Evolutionary conservation across 2,329 filamentous ascomycete species (phyloP), one percentile per base, ranked within the genome.

Genomic region (Clonostachys sp.): DNA sequence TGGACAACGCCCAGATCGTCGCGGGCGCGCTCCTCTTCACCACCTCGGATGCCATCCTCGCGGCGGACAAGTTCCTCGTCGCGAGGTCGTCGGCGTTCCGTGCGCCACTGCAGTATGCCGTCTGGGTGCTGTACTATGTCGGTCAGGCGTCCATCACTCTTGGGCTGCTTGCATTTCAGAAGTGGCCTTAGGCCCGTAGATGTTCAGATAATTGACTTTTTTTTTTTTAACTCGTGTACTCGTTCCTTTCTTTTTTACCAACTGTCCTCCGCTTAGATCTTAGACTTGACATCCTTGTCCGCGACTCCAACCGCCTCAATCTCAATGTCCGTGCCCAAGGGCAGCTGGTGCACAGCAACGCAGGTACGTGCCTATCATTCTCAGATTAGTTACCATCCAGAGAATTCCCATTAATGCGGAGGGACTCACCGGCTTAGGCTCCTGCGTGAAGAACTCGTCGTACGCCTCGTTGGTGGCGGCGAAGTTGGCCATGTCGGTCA

Each of bases 331-430:
- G 86, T 84, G 13, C 79, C 78, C 58, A 87, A 79, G 3, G 87
- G 87, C 55, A 91, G 68, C 61, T 86, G 77, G 65, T 87, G 81
- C 12, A 90, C 87, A 0, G 86, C 86, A 24, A 91, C 85, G 60
- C 86, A 91, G 45, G 81, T 86, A 49, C 84, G 66, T 43, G 66
- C 69, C 70, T 73, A 12, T 6, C 13, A 36, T 34, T 4, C 10
- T 39, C 12, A 39, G 12, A n/a, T 18, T 34, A 14, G 8, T 13
- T 3, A 3, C 7, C 5, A 38, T n/a, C 5, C 14, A 24, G 6
- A n/a, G 2, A 39, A n/a, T n/a, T 39, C 36, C 3, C 12, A 18
- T 12, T 5, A n/a, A 30, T 16, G 14, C 12, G 12, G 12, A 10
- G 9, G 9, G 8, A 59, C 71, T 57, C 51, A 76, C 73, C 12